These are phyloP conservation scores for Omphalotus olearius DNA, from an alignment of 1,284 basidiomycete genomes.

Conservation along the genomic window DNA sequence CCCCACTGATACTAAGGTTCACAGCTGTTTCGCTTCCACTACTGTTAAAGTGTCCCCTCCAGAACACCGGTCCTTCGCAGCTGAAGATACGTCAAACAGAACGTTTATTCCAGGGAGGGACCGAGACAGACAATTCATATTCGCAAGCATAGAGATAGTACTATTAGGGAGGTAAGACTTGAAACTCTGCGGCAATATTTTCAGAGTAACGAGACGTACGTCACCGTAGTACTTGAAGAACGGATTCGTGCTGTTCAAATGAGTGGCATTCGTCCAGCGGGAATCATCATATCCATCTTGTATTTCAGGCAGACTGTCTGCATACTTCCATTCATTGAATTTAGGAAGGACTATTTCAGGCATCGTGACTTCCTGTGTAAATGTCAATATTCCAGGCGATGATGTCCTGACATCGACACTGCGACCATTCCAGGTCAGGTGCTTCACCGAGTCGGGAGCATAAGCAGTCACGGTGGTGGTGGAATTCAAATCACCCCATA, in stretches of 20 bases:
- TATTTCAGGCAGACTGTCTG: conserved; percentile 34
- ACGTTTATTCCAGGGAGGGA: conserved; percentile 21
- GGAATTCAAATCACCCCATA: conserved; percentile 26
- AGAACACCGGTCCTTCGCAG: conserved; percentile 58
- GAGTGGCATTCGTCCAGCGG: conserved; percentile 30
- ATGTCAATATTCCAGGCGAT: too few species aligned
- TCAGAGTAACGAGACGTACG: not conserved
- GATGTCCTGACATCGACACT: too few species aligned
- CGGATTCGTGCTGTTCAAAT: conserved; percentile 30
- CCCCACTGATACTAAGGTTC: conserved; percentile 55
- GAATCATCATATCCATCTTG: conserved; percentile 27
- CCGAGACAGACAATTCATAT: conserved; percentile 38
- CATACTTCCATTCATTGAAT: conserved; percentile 25
- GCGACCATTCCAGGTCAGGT: conserved; percentile 31
- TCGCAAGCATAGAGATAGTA: conserved; percentile 31
- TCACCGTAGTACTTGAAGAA: conserved; percentile 11
- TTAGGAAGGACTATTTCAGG: not conserved
- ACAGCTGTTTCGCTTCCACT: conserved; percentile 38
- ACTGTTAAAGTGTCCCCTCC: conserved; percentile 56
- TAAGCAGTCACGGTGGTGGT: conserved; percentile 28
- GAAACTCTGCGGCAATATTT: not conserved
- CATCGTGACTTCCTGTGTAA: too few species aligned
- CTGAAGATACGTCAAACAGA: conserved; percentile 23
- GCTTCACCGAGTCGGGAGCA: conserved; percentile 21
- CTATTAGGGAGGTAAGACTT: conserved; percentile 48